These are phyloP conservation scores for Termitomyces sp. DNA, from an alignment of 768 basidiomycete genomes.

Conservation along the genomic window DNA sequence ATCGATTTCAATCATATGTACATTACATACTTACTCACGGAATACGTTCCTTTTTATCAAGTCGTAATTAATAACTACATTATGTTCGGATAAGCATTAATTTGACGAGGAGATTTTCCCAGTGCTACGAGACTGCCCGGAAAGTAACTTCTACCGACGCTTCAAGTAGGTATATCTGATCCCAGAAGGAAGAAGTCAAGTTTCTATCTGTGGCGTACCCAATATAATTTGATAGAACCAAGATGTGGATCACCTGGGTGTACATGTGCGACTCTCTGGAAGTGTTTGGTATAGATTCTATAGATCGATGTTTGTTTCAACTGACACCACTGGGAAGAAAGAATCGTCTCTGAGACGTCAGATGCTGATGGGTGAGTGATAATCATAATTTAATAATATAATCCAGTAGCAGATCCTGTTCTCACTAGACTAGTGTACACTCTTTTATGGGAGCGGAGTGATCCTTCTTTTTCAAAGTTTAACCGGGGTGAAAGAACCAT, in stretches of 20 bases:
- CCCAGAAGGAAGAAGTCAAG: neutral
- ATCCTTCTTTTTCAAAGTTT: neutral
- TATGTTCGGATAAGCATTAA: neutral
- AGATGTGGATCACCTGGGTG: conserved; percentile 6
- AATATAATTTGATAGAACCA: conserved; percentile 4
- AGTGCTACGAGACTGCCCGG: neutral
- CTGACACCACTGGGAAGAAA: neutral
- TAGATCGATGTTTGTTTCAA: neutral
- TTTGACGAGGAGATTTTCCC: neutral
- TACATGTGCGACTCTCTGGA: neutral
- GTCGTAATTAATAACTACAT: neutral
- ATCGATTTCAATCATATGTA: conserved; percentile 9
- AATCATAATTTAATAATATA: conserved; percentile 5
- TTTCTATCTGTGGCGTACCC: conserved; percentile 12
- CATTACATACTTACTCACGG: conserved; percentile 8
- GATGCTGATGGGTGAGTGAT: conserved; percentile 5
- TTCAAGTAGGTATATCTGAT: neutral
- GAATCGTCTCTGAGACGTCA: conserved; percentile 8
- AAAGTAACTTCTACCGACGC: neutral
- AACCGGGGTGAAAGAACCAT: conserved; percentile 9
- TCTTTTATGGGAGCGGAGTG: neutral
- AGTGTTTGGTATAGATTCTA: neutral
- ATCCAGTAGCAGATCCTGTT: conserved; percentile 3
- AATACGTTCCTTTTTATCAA: conserved; percentile 5
- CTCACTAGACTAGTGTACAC: neutral